phyloP scores from a whole-genome alignment of 768 basidiomycete species.

The Mycena galopus region DNA sequence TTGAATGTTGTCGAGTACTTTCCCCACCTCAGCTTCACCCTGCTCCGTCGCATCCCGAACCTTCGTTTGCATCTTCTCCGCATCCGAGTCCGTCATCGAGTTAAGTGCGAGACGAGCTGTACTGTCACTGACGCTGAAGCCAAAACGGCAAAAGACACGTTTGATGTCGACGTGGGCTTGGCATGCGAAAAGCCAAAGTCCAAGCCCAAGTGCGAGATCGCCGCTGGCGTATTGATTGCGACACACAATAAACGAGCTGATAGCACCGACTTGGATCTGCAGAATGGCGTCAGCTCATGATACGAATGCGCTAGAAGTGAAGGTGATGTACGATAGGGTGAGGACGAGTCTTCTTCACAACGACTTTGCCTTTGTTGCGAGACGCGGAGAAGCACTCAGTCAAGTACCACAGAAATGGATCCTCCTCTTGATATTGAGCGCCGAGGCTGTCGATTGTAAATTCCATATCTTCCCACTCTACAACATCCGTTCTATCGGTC shows the following conservation, averaged over 20 bases:
- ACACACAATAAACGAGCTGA: background rate
- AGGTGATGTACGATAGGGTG: background rate
- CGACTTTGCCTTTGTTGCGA: background rate
- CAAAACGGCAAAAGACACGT: background rate
- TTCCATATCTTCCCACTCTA: background rate
- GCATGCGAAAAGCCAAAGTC: background rate
- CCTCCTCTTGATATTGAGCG: background rate
- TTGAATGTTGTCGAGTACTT: background rate
- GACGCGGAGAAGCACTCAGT: background rate
- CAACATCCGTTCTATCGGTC: too few species aligned
- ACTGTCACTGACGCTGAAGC: constrained; percentile 1
- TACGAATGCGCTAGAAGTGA: background rate
- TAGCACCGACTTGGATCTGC: background rate
- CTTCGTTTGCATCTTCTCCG: background rate
- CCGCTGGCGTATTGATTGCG: background rate
- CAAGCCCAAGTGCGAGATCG: background rate
- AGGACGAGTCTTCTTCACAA: background rate
- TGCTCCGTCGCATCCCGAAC: background rate
- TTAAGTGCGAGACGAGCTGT: background rate
- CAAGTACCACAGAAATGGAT: background rate
- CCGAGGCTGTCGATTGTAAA: background rate
- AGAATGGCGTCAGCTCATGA: too few species aligned
- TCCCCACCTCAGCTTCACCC: background rate
- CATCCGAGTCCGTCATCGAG: background rate
- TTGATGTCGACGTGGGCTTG: background rate